phyloP scores from a whole-genome alignment of 495 filamentous ascomycete genomes.

The Penicillium bovifimosum region DNA sequence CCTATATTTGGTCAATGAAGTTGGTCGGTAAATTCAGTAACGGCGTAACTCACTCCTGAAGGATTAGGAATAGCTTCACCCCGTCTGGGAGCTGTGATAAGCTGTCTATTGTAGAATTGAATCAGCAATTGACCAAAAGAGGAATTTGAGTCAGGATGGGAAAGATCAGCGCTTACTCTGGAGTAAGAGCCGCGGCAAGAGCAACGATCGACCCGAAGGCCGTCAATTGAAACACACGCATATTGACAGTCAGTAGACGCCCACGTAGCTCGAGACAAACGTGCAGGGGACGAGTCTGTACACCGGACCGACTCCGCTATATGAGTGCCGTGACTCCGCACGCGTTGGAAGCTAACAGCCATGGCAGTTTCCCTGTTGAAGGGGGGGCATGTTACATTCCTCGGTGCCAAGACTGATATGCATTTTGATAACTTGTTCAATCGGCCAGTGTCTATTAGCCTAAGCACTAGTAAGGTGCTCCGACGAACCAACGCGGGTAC shows the following conservation, averaged over 20 bases:
- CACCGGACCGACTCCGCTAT: not conserved
- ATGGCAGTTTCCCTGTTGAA: conserved; percentile 11
- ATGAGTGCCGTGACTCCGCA: conserved; percentile 1
- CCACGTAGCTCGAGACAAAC: conserved; percentile 2
- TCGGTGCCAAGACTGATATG: conserved; percentile 19
- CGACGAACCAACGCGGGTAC: not conserved
- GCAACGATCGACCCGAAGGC: conserved; percentile 13
- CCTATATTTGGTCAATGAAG: conserved; percentile 10
- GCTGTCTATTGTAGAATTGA: conserved; percentile 10
- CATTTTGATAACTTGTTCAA: conserved; percentile 1
- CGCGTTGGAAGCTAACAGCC: not conserved
- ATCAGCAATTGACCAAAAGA: not conserved
- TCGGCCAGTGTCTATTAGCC: not conserved
- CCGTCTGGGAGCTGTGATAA: conserved; percentile 34
- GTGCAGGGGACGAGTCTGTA: not conserved
- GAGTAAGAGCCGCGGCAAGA: conserved; percentile 15
- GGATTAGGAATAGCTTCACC: conserved; percentile 35
- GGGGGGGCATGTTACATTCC: conserved; percentile 26
- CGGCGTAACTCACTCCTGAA: conserved; percentile 26
- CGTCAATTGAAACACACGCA: conserved; percentile 16
- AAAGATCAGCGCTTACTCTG: conserved; percentile 12
- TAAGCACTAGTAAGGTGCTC: not conserved
- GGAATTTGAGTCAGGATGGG: not conserved
- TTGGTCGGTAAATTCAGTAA: not conserved
- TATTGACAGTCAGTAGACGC: conserved; percentile 5